Evolutionary conservation across 2,329 filamentous ascomycete genomes (phyloP).

Genomic region (Ceratocystis eucalypticola): DNA sequence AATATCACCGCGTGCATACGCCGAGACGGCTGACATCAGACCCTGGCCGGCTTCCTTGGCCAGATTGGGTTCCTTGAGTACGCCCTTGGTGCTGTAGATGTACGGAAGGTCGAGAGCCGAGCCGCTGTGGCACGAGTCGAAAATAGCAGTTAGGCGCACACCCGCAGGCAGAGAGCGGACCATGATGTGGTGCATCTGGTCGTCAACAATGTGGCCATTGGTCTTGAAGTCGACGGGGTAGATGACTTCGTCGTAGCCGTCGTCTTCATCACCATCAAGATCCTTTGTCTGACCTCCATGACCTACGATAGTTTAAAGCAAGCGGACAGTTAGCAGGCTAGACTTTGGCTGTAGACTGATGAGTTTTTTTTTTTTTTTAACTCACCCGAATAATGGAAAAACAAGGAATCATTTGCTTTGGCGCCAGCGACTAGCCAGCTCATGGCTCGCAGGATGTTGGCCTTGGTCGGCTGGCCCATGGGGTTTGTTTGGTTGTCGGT

Average conservation of each 20-base stretch:
- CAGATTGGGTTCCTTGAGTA: conserved; percentile 60
- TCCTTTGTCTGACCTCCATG: conserved; percentile 44
- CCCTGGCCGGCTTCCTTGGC: conserved; percentile 58
- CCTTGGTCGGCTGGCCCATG: conserved; percentile 42
- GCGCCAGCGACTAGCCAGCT: conserved; percentile 46
- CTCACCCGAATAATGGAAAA: conserved; percentile 44
- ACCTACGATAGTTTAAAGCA: conserved; percentile 24
- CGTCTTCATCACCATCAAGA: conserved; percentile 42
- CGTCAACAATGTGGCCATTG: conserved; percentile 42
- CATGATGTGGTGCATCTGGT: conserved; percentile 49
- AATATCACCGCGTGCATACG: conserved; percentile 68
- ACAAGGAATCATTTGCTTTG: conserved; percentile 42
- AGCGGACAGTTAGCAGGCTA: background rate
- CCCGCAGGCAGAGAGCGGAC: conserved; percentile 51
- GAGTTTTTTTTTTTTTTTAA: background rate
- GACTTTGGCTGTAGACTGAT: background rate
- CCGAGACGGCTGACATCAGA: conserved; percentile 52
- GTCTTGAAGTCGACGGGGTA: conserved; percentile 43
- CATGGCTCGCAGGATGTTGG: conserved; percentile 43
- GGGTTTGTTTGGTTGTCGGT: conserved; percentile 45
- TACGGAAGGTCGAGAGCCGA: conserved; percentile 45
- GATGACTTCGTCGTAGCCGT: conserved; percentile 45
- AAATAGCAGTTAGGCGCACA: conserved; percentile 46
- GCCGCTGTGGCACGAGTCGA: conserved; percentile 46
- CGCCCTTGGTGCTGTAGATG: conserved; percentile 52